phyloP scores from a whole-genome alignment of 192 early-diverging fungal species.

The Rhizoclosmatium globosum region DNA sequence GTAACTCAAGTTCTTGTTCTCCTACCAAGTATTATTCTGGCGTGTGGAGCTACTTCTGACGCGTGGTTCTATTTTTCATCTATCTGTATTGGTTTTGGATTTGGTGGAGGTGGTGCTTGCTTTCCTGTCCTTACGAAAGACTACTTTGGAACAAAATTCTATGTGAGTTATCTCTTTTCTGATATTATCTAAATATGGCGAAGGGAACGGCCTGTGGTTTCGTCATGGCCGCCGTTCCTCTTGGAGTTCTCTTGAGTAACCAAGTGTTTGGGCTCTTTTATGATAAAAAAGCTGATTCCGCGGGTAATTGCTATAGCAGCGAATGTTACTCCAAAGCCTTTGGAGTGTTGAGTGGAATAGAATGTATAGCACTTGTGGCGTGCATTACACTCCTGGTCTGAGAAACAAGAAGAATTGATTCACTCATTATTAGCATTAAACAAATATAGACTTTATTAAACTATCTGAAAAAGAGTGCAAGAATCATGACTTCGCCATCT shows the following conservation, averaged over 20 bases:
- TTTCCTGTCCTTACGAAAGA: slow-evolving; percentile 43
- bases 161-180: slow-evolving; percentile 15
- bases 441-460: neutral
- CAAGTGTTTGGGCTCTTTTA: slow-evolving; percentile 39
- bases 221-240: slow-evolving; percentile 38
- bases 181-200: no score
- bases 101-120: slow-evolving; percentile 34
- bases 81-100: slow-evolving; percentile 30
- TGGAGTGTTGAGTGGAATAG: neutral
- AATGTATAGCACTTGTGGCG: slow-evolving; percentile 4
- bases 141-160: slow-evolving; percentile 36
- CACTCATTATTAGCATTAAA: neutral
- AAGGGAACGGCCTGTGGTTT: slow-evolving; percentile 44
- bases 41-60: neutral
- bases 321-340: slow-evolving; percentile 18
- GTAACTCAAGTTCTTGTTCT: slow-evolving; percentile 7
- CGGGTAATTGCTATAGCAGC: neutral
- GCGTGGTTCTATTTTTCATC: slow-evolving; percentile 9
- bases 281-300: neutral
- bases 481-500: neutral
- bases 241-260: slow-evolving; percentile 38
- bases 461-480: no score
- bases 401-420: no score
- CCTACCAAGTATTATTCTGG: slow-evolving; percentile 7
- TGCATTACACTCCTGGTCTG: no score